These are phyloP conservation scores for Curvularia lunata DNA, from an alignment of 2,329 filamentous ascomycete genomes.

Conservation along the genomic window DNA sequence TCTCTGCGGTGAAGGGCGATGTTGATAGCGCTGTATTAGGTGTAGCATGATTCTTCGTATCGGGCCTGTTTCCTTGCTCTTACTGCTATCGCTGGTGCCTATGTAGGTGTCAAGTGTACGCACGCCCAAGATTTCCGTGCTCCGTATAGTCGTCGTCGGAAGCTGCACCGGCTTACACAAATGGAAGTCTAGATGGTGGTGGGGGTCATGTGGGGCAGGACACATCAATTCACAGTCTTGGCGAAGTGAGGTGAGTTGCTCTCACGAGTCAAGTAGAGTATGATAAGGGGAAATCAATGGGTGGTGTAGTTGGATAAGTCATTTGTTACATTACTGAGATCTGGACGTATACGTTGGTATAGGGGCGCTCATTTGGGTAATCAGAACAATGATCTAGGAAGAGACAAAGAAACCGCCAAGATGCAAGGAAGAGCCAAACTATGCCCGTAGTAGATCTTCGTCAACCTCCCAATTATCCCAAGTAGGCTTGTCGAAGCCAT, in stretches of 20 bases:
- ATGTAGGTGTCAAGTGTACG: neutral
- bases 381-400: neutral
- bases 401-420: neutral
- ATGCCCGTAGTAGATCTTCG: conserved; percentile 44
- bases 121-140: neutral
- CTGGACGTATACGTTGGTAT: neutral
- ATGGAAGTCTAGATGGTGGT: neutral
- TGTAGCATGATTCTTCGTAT: neutral
- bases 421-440: conserved; percentile 2
- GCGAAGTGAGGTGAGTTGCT: neutral
- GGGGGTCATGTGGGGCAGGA: conserved; percentile 11
- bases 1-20: neutral
- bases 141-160: conserved; percentile 10
- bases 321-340: neutral
- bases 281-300: neutral
- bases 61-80: neutral
- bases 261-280: neutral
- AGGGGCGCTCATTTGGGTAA: conserved; percentile 7
- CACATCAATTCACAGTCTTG: conserved; percentile 1
- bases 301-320: neutral
- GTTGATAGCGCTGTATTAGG: neutral
- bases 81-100: neutral
- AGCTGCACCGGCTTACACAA: conserved; percentile 14
- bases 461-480: conserved; percentile 58
- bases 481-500: conserved; percentile 58